These are phyloP conservation scores for Thielaviopsis musarum DNA, from an alignment of 2,329 filamentous ascomycete genomes.

Conservation along the genomic window DNA sequence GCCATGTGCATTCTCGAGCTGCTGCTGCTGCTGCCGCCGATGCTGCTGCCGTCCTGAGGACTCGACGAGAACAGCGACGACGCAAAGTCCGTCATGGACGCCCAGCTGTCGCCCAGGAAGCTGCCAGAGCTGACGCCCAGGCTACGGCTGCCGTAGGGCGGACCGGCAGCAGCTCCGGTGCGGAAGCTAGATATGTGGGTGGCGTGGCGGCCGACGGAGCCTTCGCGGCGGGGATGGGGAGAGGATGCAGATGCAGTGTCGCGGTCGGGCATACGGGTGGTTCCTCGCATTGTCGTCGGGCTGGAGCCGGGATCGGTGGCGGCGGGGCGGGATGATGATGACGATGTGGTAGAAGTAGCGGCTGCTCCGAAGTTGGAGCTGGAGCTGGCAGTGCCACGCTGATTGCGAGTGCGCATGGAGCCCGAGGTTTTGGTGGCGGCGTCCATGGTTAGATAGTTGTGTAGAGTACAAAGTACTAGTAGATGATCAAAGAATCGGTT, in stretches of 20 bases:
- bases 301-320: neutral
- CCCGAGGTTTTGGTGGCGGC: neutral
- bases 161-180: neutral
- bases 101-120: constrained; percentile 11
- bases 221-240: too few relatives aligned
- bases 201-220: neutral
- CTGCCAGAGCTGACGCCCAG: constrained; percentile 5
- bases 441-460: neutral
- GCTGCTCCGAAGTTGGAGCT: too few relatives aligned
- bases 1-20: too few relatives aligned
- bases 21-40: neutral
- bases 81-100: constrained; percentile 11
- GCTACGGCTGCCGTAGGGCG: neutral
- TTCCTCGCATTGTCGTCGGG: constrained; percentile 10
- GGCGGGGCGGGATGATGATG: neutral
- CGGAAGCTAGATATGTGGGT: constrained; percentile 3
- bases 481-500: neutral
- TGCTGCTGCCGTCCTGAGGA: neutral
- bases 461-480: neutral
- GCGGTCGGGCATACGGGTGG: constrained; percentile 9
- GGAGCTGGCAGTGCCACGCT: neutral
- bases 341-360: too few relatives aligned
- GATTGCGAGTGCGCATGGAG: neutral
- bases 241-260: neutral
- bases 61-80: constrained; percentile 6